These are phyloP conservation scores for Opeltia flavorubescens DNA, from an alignment of 495 filamentous ascomycete species.

Conservation along the genomic window DNA sequence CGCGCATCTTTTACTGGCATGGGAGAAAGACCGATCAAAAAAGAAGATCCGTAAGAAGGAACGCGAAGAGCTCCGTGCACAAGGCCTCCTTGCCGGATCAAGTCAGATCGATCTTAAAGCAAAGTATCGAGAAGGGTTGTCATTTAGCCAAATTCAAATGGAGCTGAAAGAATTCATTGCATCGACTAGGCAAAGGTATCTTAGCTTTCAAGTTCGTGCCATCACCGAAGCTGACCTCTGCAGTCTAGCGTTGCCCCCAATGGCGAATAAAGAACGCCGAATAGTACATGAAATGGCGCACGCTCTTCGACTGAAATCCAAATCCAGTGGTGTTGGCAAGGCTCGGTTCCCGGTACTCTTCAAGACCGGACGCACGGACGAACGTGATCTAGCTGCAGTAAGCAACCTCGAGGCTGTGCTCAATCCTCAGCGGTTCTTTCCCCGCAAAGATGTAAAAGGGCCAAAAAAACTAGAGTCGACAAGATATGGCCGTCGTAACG, in stretches of 20 bases:
- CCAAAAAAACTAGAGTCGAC: conserved; percentile 2
- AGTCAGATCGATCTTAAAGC: conserved; percentile 49
- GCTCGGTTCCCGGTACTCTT: conserved; percentile 63
- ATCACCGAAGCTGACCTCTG: conserved; percentile 1
- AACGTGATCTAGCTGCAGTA: conserved; percentile 35
- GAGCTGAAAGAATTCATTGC: conserved; percentile 62
- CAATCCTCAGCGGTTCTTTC: conserved; percentile 30
- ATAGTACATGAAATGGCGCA: conserved; percentile 61
- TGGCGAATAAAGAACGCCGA: conserved; percentile 64
- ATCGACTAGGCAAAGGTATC: conserved; percentile 48
- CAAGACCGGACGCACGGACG: conserved; percentile 50
- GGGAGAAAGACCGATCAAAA: conserved; percentile 66
- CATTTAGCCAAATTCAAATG: conserved; percentile 49
- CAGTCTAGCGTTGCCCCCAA: conserved; percentile 70
- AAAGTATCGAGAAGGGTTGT: conserved; percentile 64
- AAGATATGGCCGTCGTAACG: conserved; percentile 22
- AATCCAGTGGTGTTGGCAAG: conserved; percentile 63
- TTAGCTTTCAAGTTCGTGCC: background rate
- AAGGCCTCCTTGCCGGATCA: conserved; percentile 61
- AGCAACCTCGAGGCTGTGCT: conserved; percentile 26
- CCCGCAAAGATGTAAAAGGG: conserved; percentile 19
- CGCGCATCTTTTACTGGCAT: conserved; percentile 40
- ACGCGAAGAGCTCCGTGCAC: conserved; percentile 60
- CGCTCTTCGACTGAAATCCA: conserved; percentile 61
- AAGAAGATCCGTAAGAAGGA: conserved; percentile 70